Evolutionary conservation across 768 basidiomycete genomes (phyloP).

Genomic region (Suillus cothurnatus): DNA sequence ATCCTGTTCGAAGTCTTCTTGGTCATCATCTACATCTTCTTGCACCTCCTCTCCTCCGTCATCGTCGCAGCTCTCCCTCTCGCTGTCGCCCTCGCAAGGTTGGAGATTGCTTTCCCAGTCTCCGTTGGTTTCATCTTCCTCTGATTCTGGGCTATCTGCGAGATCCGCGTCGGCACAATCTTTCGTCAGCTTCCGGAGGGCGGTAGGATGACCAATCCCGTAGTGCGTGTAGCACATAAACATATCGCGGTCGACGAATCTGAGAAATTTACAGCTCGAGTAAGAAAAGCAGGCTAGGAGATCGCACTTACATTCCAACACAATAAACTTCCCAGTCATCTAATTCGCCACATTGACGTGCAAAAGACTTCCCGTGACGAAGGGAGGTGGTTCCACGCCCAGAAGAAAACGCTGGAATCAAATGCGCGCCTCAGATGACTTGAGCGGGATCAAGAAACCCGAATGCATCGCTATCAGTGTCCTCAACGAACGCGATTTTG

Average conservation of each 20-base stretch:
- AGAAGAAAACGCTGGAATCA: slow-evolving; percentile 6
- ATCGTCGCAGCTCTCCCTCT: no score
- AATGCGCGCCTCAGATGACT: slow-evolving; percentile 1
- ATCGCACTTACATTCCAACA: slow-evolving; percentile 20
- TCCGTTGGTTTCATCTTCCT: no score
- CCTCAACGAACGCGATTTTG: background rate
- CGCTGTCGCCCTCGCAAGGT: no score
- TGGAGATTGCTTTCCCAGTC: no score
- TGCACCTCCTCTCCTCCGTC: no score
- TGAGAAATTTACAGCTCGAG: background rate
- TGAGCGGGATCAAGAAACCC: slow-evolving; percentile 7
- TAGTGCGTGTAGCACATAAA: background rate
- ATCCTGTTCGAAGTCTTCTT: no score
- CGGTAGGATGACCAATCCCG: no score
- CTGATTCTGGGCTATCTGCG: no score
- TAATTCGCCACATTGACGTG: background rate
- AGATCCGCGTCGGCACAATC: no score
- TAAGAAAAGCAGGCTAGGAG: no score
- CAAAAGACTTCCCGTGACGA: background rate
- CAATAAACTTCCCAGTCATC: slow-evolving; percentile 23
- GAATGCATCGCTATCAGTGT: background rate
- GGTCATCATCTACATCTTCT: no score
- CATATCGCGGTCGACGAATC: background rate
- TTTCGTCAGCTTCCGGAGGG: no score
- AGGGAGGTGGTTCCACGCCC: background rate